Base-by-base conservation (phyloP, 164 flowering plant genomes). In the Echeveria elegans region DNA sequence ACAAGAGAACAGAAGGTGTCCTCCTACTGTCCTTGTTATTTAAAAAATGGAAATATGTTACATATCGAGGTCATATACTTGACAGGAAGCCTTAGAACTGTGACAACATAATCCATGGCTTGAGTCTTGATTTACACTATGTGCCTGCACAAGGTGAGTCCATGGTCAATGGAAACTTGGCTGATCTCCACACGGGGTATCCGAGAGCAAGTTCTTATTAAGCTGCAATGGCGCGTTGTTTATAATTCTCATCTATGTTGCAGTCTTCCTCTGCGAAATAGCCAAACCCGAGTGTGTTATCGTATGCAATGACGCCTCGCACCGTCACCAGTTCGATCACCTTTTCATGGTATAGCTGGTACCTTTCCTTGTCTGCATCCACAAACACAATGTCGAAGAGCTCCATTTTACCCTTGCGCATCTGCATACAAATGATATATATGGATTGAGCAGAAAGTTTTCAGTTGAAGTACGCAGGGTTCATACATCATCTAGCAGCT, bases 131-230 rank as follows among this genome's bases (percentile, higher is more conserved):
- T 36, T 38, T 58, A 78, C 15, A 58, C 50, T 6, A 80, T 34
- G 41, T 83, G 85, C 72, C 83, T 71, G 75, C 85, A 85, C 26
- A 85, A 76, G 19, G 89, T 74, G 68, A 85, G 70, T 1, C 89
- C 89, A 69, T 85, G 87, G 9, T 83, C 85, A 36, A 85, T 59
- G 6, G 85, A 73, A 29, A 75, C 63, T 0, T 70, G 79, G 9
- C 77, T 72, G 4, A 73, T 31, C 30, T 85, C 82, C 11, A 82
- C 70, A 5, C 85, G 81, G 7, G 74, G 74, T 29, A 71, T 83
- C 87, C 6, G 68, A 11, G 1, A 82, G 80, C 4, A 85, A 65
- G 34, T 65, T 65, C n/a, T 21, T 45, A 65, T 85, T 85, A 10
- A 85, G 41, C 18, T 77, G 70, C 41, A 1, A 67, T 16, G 31